phyloP scores from a whole-genome alignment of 2,329 filamentous ascomycete genomes.

The Dryadomyces sulphureus region DNA sequence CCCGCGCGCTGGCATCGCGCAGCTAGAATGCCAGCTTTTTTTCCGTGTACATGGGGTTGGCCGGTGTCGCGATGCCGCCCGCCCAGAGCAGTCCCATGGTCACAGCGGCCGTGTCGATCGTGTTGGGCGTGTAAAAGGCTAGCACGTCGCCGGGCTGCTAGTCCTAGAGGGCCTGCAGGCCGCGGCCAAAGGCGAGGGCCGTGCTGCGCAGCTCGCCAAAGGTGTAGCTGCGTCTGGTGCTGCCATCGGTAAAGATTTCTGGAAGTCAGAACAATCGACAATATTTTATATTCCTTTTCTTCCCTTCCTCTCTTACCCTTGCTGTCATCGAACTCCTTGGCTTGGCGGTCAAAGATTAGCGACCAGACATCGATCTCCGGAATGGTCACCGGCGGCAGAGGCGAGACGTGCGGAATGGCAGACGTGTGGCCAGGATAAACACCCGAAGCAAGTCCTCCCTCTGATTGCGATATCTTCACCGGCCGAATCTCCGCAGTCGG shows the following conservation, averaged over 20 bases:
- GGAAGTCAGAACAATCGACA: constrained; percentile 4
- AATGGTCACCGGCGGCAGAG: constrained; percentile 49
- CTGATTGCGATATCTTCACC: too few relatives aligned
- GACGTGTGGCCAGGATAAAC: not conserved
- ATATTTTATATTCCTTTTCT: too few relatives aligned
- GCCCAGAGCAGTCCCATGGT: constrained; percentile 74
- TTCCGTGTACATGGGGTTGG: constrained; percentile 74
- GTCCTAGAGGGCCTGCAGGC: constrained; percentile 56
- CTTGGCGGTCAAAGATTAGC: constrained; percentile 57
- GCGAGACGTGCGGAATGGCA: constrained; percentile 57
- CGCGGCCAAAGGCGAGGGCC: constrained; percentile 65
- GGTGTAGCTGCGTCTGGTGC: constrained; percentile 54
- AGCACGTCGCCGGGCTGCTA: constrained; percentile 79
- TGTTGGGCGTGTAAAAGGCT: constrained; percentile 71
- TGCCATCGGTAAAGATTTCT: constrained; percentile 69
- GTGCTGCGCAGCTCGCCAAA: constrained; percentile 50
- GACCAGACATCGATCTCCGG: constrained; percentile 67
- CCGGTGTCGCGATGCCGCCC: constrained; percentile 68
- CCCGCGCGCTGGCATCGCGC: constrained; percentile 60
- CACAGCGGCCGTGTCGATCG: constrained; percentile 64
- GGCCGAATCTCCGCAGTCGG: too few relatives aligned
- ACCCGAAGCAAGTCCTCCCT: too few relatives aligned
- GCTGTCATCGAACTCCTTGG: constrained; percentile 51
- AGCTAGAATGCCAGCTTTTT: constrained; percentile 78
- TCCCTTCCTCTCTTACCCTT: constrained; percentile 46